Base-by-base conservation (phyloP, 768 basidiomycete genomes). In the Mycena galopus region DNA sequence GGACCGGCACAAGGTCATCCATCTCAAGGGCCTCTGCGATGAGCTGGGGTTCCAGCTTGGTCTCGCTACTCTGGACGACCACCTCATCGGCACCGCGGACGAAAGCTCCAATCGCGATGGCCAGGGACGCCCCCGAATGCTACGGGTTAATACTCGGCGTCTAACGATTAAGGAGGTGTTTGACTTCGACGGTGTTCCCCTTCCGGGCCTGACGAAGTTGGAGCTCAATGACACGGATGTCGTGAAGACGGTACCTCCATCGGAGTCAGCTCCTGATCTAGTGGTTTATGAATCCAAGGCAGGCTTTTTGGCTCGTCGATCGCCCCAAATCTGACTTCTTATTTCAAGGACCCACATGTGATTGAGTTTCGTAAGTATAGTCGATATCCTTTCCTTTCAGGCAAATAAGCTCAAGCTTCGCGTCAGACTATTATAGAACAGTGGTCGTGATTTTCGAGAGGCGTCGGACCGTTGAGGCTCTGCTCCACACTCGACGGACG, bases 141-240 rank as follows among this genome's bases (percentile, higher is more conserved):
- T 67, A 11, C 57, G 67, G 23, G 74, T 75, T 21, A 75, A 65
- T n/a, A 63, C 25, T 25, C 74, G 71, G 2, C 74, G 74, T n/a
- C 56, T 75, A 10, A 75, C 62, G 27, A 75, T 75, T 67, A 72
- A 72, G 44, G 74, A 75, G 64, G 74, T 75, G 23, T 66, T 69
- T 44, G 74, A 75, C 55, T 75, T 75, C 53, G 74, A 75, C 35
- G 74, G 74, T n/a, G 29, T 72, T 8, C 53, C 71, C 21, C 57
- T 75, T 16, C 42, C 50, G 8, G 67, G 71, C 2, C 33, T 75
- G 39, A 67, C 71, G 12, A 75, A 72, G 30, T 55, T 75, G 37
- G 74, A 75, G 25, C 67, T 75, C 27, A 14, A 72, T 7, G 71
- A 72, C 35, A 21, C 44, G 3, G 71, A 75, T 63, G 50, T 75